Base-by-base conservation (phyloP, 345 rosid species). In the Pelargonium nanum region DNA sequence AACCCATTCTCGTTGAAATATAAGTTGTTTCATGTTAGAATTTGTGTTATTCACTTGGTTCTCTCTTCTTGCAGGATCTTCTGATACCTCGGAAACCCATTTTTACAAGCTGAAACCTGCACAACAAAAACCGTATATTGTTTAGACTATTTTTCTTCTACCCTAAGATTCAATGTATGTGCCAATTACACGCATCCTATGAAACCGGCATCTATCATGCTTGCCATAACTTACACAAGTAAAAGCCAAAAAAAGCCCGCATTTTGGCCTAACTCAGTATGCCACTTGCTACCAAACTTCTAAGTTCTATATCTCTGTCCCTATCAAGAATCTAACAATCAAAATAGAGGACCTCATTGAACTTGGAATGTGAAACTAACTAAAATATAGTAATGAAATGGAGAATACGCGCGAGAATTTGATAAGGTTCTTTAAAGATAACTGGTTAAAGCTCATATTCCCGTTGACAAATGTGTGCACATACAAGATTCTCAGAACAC, bases 81-180 rank as follows among this genome's bases (percentile, higher is more conserved):
- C 50, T 79, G 85, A 55, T 85, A 82, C 60, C 97, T 80, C 3
- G 94, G 87, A 65, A 85, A 84, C 61, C 77, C 91, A 19, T 82
- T 85, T 78, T 88, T 86, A 72, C 85, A 83, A 64, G 91, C 91
- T 23, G 99, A 87, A 64, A 93, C 83, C 99, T 93, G 91, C 56
- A n/a, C 26, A 51, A 10, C 22, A 15, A 44, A 57, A 34, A 5
- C 53, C 30, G 45, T 9, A 20, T 19, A 20, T 22, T 20, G 40
- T 22, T 45, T 40, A 58, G 23, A 34, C 10, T 30, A 0, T 30
- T 5, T 30, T 30, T 30, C 40, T 30, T 30, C 40, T 30, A 5
- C 9, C 0, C 1, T 6, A 30, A 30, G 40, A 30, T 30, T 30
- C 40, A 8, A 10, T 40, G 48, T 0, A 40, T 12, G 15, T 40